Conservation (phyloP, 148 eudicot genomes). For the Diospyros lotus region DNA sequence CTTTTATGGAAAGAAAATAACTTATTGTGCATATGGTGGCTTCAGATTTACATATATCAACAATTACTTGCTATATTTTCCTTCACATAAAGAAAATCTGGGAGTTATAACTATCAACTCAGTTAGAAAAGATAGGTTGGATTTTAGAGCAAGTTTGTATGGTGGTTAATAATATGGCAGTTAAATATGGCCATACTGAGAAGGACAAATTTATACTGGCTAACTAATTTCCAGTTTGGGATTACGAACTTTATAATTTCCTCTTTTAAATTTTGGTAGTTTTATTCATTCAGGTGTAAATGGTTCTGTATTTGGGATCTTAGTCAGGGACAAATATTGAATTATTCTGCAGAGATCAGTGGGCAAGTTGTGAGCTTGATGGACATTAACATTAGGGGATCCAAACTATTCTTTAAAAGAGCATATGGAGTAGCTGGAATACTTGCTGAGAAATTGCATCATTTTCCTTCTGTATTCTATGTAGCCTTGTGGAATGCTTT, state of each 20-base stretch:
- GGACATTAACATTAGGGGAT: neutral
- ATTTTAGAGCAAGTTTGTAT: neutral
- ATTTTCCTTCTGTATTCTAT: neutral
- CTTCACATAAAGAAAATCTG: too few relatives aligned
- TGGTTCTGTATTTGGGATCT: too few relatives aligned
- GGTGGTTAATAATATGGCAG: neutral
- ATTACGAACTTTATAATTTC: neutral
- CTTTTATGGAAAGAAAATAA: neutral
- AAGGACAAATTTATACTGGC: neutral
- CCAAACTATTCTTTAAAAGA: neutral
- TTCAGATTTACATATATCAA: too few relatives aligned
- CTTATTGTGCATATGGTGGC: neutral
- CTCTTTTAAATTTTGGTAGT: neutral
- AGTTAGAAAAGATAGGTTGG: neutral
- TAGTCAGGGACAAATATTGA: too few relatives aligned
- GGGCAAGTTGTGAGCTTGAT: neutral
- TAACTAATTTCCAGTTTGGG: neutral
- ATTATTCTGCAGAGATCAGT: too few relatives aligned
- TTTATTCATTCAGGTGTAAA: neutral
- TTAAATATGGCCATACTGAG: neutral
- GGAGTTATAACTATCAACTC: too few relatives aligned
- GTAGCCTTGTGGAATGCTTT: neutral
- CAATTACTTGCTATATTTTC: too few relatives aligned
- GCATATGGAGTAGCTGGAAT: too few relatives aligned
- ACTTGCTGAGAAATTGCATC: too few relatives aligned